phyloP scores from a whole-genome alignment of 768 basidiomycete species.

The Kwoniella bestiolae region DNA sequence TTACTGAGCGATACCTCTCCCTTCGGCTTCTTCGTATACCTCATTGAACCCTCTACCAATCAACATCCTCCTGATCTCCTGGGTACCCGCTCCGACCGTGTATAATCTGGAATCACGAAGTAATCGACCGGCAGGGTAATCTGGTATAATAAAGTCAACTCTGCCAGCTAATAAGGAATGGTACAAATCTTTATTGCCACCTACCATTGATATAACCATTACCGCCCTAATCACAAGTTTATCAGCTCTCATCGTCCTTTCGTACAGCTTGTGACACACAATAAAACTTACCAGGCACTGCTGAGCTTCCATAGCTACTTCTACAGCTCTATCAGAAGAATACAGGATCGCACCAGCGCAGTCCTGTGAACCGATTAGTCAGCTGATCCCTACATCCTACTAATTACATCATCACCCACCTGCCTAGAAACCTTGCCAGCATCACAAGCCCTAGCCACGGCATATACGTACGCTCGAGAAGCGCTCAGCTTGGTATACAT shows the following conservation, averaged over 20 bases:
- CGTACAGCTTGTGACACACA: background rate
- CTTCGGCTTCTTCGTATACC: slow-evolving; percentile 37
- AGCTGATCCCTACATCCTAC: background rate
- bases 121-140: slow-evolving; percentile 86
- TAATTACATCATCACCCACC: slow-evolving; percentile 29
- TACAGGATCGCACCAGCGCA: slow-evolving; percentile 94
- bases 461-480: slow-evolving; percentile 87
- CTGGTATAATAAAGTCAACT: too few relatives aligned
- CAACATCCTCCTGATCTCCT: slow-evolving; percentile 91
- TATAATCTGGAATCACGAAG: slow-evolving; percentile 86
- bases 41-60: slow-evolving; percentile 92
- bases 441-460: slow-evolving; percentile 88
- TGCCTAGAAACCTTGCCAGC: slow-evolving; percentile 51
- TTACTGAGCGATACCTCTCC: slow-evolving; percentile 42
- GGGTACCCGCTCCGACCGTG: slow-evolving; percentile 94
- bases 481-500: slow-evolving; percentile 94
- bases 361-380: slow-evolving; percentile 64
- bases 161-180: too few relatives aligned
- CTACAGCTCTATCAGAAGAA: slow-evolving; percentile 87
- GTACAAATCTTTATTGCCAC: slow-evolving; percentile 24
- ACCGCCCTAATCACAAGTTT: slow-evolving; percentile 61
- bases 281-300: slow-evolving; percentile 70
- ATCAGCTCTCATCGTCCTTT: background rate
- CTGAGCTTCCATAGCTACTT: slow-evolving; percentile 88
- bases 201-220: slow-evolving; percentile 94